Evolutionary conservation across 495 filamentous ascomycete genomes (phyloP).

Genomic region (Xeromyces bisporus): DNA sequence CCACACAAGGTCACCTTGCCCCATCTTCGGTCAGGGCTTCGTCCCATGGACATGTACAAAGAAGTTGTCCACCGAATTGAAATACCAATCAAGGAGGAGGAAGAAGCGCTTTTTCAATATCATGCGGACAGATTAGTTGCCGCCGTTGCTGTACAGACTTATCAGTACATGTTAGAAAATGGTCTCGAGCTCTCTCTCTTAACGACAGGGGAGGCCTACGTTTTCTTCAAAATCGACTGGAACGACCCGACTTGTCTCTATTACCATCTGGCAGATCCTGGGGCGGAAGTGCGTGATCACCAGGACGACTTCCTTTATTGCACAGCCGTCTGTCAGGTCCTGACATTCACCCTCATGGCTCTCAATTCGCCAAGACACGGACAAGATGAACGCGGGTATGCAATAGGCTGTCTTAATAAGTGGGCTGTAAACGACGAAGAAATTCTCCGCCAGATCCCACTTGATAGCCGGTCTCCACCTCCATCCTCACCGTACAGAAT

Average conservation of each 20-base stretch:
- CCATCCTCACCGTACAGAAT: no score
- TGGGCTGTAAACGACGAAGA: no score
- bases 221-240: conserved; percentile 17
- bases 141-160: conserved; percentile 12
- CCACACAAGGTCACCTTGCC: no score
- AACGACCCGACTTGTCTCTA: conserved; percentile 20
- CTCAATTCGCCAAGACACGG: no score
- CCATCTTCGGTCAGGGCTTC: no score
- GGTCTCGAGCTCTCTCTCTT: conserved; percentile 16
- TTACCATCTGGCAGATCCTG: conserved; percentile 20
- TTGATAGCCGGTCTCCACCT: conserved; percentile 2
- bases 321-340: conserved; percentile 10
- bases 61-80: no score
- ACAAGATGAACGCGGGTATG: no score
- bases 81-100: no score
- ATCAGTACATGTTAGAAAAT: conserved; percentile 13
- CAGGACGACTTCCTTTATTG: conserved; percentile 1
- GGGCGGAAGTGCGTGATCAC: not conserved
- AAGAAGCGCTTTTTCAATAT: conserved; percentile 11
- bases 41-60: no score
- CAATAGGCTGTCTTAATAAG: no score
- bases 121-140: conserved; percentile 7
- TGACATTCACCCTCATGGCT: conserved; percentile 5
- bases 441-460: conserved; percentile 14
- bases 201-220: conserved; percentile 12